A percentile compares a stretch with the other conserved stretches of the same genome.
phyloP scores from a whole-genome alignment of 2,329 filamentous ascomycete genomes.

The Penicillium expansum region DNA sequence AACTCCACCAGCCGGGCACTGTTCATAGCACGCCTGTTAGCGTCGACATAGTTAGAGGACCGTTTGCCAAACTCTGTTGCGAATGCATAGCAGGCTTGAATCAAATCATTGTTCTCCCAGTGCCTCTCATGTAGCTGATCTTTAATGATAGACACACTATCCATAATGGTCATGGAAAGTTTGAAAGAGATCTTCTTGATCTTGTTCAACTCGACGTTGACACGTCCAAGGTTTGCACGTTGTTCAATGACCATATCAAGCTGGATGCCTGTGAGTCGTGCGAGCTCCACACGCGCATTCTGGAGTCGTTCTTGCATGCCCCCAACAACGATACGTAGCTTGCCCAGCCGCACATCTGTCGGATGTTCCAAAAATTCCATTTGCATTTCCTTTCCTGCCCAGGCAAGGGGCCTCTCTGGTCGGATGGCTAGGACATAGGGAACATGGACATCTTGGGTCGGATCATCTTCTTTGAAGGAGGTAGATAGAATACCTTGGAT shows the following conservation, averaged over 20 bases:
- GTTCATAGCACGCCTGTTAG: constrained; percentile 93
- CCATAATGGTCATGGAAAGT: constrained; percentile 96
- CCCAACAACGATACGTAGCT: constrained; percentile 83
- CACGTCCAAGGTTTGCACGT: constrained; percentile 86
- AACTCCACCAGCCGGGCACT: constrained; percentile 92
- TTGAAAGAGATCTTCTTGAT: constrained; percentile 96
- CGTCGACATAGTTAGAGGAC: constrained; percentile 92
- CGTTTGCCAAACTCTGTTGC: constrained; percentile 98
- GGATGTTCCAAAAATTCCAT: constrained; percentile 72
- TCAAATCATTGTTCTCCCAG: constrained; percentile 87
- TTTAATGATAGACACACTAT: constrained; percentile 90
- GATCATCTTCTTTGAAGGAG: constrained; percentile 67
- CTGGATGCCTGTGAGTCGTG: constrained; percentile 75
- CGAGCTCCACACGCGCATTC: constrained; percentile 74
- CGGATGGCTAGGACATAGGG: constrained; percentile 83
- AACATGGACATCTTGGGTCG: constrained; percentile 67
- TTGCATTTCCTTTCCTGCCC: constrained; percentile 75
- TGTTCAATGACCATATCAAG: constrained; percentile 89
- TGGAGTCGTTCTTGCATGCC: constrained; percentile 76
- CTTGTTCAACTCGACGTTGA: constrained; percentile 85
- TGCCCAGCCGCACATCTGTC: constrained; percentile 80
- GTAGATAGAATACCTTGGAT: constrained; percentile 83
- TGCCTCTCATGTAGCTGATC: constrained; percentile 69
- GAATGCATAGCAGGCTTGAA: constrained; percentile 97
- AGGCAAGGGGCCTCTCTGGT: constrained; percentile 73